Base-by-base conservation (phyloP, 23 red algal genomes). In the Gracilariopsis chorda region DNA sequence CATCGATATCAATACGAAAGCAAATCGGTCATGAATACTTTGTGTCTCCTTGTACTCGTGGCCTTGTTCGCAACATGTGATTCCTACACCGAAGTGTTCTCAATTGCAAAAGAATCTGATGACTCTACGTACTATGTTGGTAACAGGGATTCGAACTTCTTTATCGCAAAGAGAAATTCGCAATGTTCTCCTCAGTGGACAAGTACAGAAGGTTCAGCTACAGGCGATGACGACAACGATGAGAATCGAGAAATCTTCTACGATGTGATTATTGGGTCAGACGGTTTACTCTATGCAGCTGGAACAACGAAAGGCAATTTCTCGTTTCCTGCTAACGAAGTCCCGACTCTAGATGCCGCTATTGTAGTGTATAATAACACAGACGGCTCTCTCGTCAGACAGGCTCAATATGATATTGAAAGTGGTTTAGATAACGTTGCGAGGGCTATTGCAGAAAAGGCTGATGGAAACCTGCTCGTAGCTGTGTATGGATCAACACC, bases 291-390 rank as follows among this genome's bases (percentile, higher is more conserved):
- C 25, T 91, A 82, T 71, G 87, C 87, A 23, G 49, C 45, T 57
- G 87, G 87, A 3, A 62, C 77, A 11, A 91, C 87, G 46, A 80
- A 74, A 36, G 87, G 75, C 12, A 82, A 82, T 20, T 91, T 91
- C 46, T 69, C n/a, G 30, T 80, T 23, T 45, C 87, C 75, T 12
- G 45, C 51, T 44, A 40, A 91, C 16, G 74, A 82, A 29, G 61
- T 51, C 27, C 74, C 74, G 4, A 91, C 60, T 55, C 42, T 78
- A 42, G 84, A 91, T 73, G 87, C 65, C 7, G 87, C 87, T 32
- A 44, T 91, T 11, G 58, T 91, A 27, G 87, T 91, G 4, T 91
- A 91, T 43, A 59, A 82, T n/a, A 1, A 73, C 0, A 25, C 42
- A 2, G 70, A 89, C 62, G 84, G 84, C 3, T 37, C 24, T 1